These are phyloP conservation scores for Trichoderma harzianum DNA, from an alignment of 2,329 filamentous ascomycete genomes.

Conservation along the genomic window DNA sequence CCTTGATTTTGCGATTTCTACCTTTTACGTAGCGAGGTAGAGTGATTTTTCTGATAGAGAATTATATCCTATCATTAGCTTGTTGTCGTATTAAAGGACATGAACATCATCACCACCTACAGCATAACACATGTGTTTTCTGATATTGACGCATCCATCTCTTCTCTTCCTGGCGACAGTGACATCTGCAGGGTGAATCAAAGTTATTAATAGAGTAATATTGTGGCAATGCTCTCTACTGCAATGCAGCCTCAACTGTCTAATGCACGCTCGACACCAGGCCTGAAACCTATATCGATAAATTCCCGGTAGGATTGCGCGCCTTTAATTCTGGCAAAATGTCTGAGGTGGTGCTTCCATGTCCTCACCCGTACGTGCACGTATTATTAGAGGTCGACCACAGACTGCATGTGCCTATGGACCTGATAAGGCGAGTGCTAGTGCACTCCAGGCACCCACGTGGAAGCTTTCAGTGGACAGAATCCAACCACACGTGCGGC, in stretches of 20 bases:
- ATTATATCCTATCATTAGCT: neutral
- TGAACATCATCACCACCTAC: neutral
- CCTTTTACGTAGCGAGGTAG: neutral
- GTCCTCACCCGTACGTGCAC: neutral
- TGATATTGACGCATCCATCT: neutral
- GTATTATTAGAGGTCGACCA: neutral
- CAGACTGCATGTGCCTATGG: neutral
- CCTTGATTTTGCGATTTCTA: neutral
- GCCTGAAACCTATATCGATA: neutral
- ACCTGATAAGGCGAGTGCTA: neutral
- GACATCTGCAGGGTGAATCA: neutral
- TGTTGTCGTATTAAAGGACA: neutral
- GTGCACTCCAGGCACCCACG: neutral
- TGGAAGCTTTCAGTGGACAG: constrained; percentile 3
- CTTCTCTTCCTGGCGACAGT: neutral
- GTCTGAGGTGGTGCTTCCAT: neutral
- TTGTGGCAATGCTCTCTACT: neutral
- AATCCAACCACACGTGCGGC: neutral
- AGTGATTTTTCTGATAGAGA: neutral
- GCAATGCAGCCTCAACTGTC: neutral
- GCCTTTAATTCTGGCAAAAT: neutral
- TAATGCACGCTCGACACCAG: neutral
- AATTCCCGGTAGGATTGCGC: neutral
- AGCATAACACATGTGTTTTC: neutral
- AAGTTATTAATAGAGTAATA: neutral